Percentiles rank a stretch among this genome's conserved stretches.
These are phyloP conservation scores for Lizonia empirigonia DNA, from an alignment of 2,329 filamentous ascomycete genomes.

Conservation along the genomic window DNA sequence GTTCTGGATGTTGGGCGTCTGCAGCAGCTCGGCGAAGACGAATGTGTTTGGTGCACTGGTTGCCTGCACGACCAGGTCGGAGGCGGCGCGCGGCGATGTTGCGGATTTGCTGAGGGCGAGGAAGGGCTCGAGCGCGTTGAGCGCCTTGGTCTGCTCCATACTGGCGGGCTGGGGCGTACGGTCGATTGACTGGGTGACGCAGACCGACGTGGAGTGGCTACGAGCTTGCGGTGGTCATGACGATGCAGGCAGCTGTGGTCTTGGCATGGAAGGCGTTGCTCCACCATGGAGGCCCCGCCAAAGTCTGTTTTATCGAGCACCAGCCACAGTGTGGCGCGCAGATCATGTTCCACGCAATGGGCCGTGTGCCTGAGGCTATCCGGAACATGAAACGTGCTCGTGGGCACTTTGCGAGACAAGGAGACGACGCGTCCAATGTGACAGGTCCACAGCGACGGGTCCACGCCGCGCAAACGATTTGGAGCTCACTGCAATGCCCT, in stretches of 20 bases:
- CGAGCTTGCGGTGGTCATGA: conserved; percentile 6
- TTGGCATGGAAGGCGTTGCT: conserved; percentile 18
- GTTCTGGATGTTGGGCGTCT: conserved; percentile 76
- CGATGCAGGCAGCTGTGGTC: conserved; percentile 21
- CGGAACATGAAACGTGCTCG: conserved; percentile 1
- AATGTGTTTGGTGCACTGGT: conserved; percentile 90
- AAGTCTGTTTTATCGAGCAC: too few relatives aligned
- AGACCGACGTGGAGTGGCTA: not conserved
- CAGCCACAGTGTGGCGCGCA: conserved; percentile 9
- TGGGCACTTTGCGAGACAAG: not conserved
- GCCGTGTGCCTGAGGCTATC: conserved; percentile 7
- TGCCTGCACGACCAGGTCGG: conserved; percentile 84
- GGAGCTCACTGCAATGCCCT: too few relatives aligned
- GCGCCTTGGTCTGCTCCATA: conserved; percentile 73
- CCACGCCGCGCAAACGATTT: not conserved
- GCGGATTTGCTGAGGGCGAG: conserved; percentile 86
- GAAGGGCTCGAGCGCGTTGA: conserved; percentile 78
- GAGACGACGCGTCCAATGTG: too few relatives aligned
- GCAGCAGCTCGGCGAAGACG: conserved; percentile 91
- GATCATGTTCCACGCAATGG: conserved; percentile 7
- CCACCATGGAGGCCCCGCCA: too few relatives aligned
- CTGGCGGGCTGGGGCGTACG: not conserved
- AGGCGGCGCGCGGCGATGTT: conserved; percentile 79
- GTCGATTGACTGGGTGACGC: not conserved
- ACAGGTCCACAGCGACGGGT: not conserved